Evolutionary conservation across 768 basidiomycete species (phyloP).

Genomic region (Hortiboletus campestris): DNA sequence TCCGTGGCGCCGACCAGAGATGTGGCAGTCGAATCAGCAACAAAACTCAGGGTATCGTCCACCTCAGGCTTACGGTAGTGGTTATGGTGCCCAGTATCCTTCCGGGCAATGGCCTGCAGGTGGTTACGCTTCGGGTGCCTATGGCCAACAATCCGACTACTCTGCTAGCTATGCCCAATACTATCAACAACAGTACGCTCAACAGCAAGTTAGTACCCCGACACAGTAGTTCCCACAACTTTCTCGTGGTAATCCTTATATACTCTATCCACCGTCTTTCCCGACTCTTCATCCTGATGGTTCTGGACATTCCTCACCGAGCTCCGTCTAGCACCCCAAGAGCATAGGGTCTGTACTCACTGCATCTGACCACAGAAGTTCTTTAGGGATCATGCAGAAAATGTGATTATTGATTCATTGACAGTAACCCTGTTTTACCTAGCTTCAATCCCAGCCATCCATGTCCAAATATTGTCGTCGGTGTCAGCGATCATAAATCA

Average conservation of each 20-base stretch:
- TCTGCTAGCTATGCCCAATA: constrained; percentile 77
- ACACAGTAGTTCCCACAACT: constrained; percentile 26
- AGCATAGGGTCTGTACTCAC: constrained; percentile 34
- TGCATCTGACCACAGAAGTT: constrained; percentile 34
- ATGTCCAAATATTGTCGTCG: constrained; percentile 2
- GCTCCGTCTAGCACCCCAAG: constrained; percentile 22
- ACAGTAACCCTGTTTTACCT: constrained; percentile 27
- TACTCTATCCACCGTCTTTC: constrained; percentile 14
- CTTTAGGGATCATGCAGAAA: constrained; percentile 29
- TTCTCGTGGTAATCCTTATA: constrained; percentile 28
- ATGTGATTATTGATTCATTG: constrained; percentile 30
- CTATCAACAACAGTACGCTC: constrained; percentile 85
- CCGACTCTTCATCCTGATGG: constrained; percentile 18
- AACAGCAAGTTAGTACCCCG: constrained; percentile 60
- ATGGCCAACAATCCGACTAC: constrained; percentile 60
- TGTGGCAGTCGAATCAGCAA: constrained; percentile 67
- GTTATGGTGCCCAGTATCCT: constrained; percentile 45
- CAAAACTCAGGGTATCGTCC: constrained; percentile 65
- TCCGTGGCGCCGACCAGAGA: constrained; percentile 89
- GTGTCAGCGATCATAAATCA: background rate
- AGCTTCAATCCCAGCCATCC: constrained; percentile 12
- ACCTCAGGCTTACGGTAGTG: constrained; percentile 57
- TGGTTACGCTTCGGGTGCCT: constrained; percentile 31
- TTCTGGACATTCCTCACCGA: constrained; percentile 14
- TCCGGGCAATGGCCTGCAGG: constrained; percentile 37